Evolutionary conservation across 352 stramenopile species (phyloP), one percentile per base, ranked within the genome.

Genomic region (Phytophthora sansomeana): DNA sequence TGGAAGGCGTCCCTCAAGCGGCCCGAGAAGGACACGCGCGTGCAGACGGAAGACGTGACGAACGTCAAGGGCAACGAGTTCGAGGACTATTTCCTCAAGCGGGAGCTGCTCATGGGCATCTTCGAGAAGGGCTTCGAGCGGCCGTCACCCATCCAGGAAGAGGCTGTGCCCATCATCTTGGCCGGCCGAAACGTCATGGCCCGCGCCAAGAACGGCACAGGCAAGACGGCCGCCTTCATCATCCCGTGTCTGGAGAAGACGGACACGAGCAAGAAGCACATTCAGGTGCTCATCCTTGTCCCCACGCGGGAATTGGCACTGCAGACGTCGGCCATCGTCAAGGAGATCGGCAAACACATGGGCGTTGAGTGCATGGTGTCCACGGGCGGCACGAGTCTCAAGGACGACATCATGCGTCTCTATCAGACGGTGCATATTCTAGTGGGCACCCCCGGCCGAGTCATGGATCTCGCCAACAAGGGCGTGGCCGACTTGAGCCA

Each of bases 121-220:
- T 99, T 99, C 65, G 97, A 99, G 72, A 99, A 99, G 74, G 98
- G 98, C 21, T 99, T 99, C 75, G 98, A 99, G 72, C 97, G 97
- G 35, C 98, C 98, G 32, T 99, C 95, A 30, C 97, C 98, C 13
- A 99, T 99, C 67, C 98, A 99, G 72, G 97, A 99, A 80, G 96
- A 99, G 73, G 97, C 97, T 13, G 99, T 99, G 60, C 98, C 98
- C 16, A 99, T 99, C 66, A 98, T 99, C 55, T 72, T 99, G 16
- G 95, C 98, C 7, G 98, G 98, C 41, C 85, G 96, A 28, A 99
- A 99, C 77, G 95, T 99, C 30, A 95, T 99, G 75, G 98, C 97
- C 26, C 79, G 97, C 63, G 97, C 98, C 24, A 99, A 99, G 87
- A 99, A 99, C 75, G 98, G 98, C 48, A 99, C 98, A 14, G 98